These are phyloP conservation scores for Eucalyptus viminalis DNA, from an alignment of 345 rosid species.

Conservation along the genomic window DNA sequence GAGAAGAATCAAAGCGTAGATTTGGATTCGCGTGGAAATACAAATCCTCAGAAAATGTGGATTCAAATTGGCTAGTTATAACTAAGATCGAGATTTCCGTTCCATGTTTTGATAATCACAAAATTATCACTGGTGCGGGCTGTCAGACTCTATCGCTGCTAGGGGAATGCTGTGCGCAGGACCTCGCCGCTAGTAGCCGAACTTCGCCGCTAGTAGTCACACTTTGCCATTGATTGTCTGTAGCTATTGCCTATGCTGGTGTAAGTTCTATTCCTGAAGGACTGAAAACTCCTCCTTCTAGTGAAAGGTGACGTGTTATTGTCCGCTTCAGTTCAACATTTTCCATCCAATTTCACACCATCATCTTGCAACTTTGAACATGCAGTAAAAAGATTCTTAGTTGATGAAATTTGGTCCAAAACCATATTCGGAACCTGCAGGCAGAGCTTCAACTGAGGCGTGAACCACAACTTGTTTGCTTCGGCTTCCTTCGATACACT, in stretches of 20 bases:
- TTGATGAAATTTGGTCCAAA: constrained; percentile 34
- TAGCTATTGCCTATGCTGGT: too few species aligned
- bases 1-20: not conserved
- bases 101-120: not conserved
- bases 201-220: not conserved
- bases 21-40: too few species aligned
- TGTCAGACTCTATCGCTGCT: not conserved
- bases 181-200: not conserved
- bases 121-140: rapidly evolving
- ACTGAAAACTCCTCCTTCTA: too few species aligned
- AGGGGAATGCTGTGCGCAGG: rapidly evolving
- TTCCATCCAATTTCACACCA: too few species aligned
- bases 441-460: constrained; percentile 29
- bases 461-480: too few species aligned
- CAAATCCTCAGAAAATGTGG: rapidly evolving
- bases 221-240: too few species aligned
- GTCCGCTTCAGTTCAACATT: too few species aligned
- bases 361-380: too few species aligned
- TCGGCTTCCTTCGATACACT: too few species aligned
- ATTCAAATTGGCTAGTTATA: not conserved
- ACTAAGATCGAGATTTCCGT: not conserved
- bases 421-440: constrained; percentile 74
- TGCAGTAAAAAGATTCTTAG: too few species aligned
- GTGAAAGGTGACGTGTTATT: too few species aligned
- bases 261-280: too few species aligned